phyloP scores from a whole-genome alignment of 192 early-diverging fungal species.

The Spizellomyces punctatus region DNA sequence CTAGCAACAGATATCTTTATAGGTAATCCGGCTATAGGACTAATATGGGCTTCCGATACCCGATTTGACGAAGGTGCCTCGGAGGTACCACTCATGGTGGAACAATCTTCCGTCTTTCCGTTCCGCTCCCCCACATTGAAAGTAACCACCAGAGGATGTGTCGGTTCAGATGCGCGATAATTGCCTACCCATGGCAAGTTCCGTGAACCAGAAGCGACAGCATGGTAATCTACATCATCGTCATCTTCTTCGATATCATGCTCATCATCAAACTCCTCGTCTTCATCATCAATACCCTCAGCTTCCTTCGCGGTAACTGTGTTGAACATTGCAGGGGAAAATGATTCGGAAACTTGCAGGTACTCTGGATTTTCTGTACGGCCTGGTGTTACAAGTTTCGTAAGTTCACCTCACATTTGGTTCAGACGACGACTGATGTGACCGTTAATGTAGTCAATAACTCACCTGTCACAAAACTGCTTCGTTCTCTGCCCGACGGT shows the following conservation, averaged over 20 bases:
- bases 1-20: no score
- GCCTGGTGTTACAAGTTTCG: not conserved
- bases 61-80: no score
- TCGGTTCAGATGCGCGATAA: not conserved
- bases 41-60: no score
- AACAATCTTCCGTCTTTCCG: no score
- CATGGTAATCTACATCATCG: constrained; percentile 16
- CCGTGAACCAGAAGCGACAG: not conserved
- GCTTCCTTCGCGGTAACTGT: constrained; percentile 18
- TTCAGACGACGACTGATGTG: no score
- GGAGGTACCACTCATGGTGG: no score
- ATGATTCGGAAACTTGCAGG: constrained; percentile 24
- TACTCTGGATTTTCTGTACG: not conserved
- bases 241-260: constrained; percentile 49
- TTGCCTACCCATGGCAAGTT: no score
- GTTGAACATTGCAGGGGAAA: constrained; percentile 21
- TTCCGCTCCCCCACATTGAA: constrained; percentile 13
- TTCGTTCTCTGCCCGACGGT: no score
- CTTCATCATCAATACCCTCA: constrained; percentile 43
- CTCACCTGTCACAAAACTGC: no score
- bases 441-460: no score
- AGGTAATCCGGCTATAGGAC: no score
- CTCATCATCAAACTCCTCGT: constrained; percentile 39
- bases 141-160: constrained; percentile 17
- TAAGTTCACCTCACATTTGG: not conserved